A percentile compares a stretch with the other conserved stretches of the same genome.
These are phyloP conservation scores for Tolypocladium sp. DNA, from an alignment of 2,329 filamentous ascomycete genomes.

Conservation along the genomic window DNA sequence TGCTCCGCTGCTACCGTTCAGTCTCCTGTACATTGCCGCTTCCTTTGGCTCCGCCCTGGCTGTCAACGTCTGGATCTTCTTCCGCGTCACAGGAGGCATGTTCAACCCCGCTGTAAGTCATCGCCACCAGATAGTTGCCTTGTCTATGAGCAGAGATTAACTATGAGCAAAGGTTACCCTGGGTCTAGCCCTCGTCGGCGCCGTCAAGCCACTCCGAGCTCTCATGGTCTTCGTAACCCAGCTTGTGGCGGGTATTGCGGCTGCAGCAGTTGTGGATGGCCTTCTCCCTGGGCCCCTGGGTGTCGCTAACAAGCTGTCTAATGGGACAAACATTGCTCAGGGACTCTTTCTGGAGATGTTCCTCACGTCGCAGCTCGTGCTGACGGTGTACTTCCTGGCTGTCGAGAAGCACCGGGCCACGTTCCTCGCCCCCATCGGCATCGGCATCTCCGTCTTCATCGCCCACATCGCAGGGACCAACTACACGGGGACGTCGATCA, in stretches of 20 bases:
- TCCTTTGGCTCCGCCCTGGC: constrained; percentile 41
- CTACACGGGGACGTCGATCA: constrained; percentile 39
- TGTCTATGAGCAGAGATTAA: background rate
- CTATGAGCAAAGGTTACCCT: constrained; percentile 36
- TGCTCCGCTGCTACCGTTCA: constrained; percentile 20
- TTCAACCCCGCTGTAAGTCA: constrained; percentile 40
- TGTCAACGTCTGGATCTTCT: constrained; percentile 49
- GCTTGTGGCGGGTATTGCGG: constrained; percentile 47
- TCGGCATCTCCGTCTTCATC: constrained; percentile 63
- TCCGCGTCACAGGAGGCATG: constrained; percentile 41
- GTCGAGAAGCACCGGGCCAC: constrained; percentile 67
- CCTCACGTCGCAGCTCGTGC: constrained; percentile 52
- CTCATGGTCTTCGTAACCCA: constrained; percentile 46
- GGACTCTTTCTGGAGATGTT: constrained; percentile 62
- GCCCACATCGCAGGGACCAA: constrained; percentile 34
- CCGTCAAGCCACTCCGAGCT: constrained; percentile 42
- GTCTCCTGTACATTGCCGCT: constrained; percentile 39
- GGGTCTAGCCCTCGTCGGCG: constrained; percentile 49
- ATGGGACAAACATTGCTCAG: constrained; percentile 40
- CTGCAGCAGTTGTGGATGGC: constrained; percentile 46
- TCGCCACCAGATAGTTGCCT: background rate
- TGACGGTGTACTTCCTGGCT: constrained; percentile 61
- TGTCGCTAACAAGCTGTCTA: constrained; percentile 46
- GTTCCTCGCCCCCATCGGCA: constrained; percentile 61
- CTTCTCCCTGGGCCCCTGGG: constrained; percentile 48